phyloP scores from a whole-genome alignment of 169 alveolate genomes.

The Plasmodium chabaudi region DNA sequence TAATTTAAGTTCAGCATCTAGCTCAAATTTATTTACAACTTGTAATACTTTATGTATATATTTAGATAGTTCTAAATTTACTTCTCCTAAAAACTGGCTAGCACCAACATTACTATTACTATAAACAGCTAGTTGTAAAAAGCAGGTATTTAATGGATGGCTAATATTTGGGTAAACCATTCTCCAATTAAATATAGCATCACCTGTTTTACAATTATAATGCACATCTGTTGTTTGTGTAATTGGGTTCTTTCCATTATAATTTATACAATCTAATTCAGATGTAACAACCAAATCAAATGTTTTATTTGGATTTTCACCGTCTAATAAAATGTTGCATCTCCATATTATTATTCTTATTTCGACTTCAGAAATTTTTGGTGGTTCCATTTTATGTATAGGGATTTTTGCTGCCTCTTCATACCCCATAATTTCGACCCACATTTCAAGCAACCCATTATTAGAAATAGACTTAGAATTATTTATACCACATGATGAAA shows the following conservation, averaged over 20 bases:
- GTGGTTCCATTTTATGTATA: slow-evolving; percentile 83
- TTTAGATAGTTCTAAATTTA: slow-evolving; percentile 83
- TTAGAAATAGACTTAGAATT: neutral
- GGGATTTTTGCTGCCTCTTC: slow-evolving; percentile 85
- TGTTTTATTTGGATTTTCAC: slow-evolving; percentile 77
- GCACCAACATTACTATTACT: slow-evolving; percentile 90
- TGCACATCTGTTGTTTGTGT: slow-evolving; percentile 93
- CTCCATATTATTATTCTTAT: slow-evolving; percentile 85
- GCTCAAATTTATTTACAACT: slow-evolving; percentile 84
- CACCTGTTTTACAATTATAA: slow-evolving; percentile 91
- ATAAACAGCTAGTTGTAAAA: slow-evolving; percentile 90
- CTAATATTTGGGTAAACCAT: slow-evolving; percentile 89
- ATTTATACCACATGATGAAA: neutral
- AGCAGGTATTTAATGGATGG: slow-evolving; percentile 91
- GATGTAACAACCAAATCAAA: slow-evolving; percentile 85
- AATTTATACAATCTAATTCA: slow-evolving; percentile 90
- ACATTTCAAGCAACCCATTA: slow-evolving; percentile 85
- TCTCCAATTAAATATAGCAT: slow-evolving; percentile 93
- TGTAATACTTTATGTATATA: slow-evolving; percentile 89
- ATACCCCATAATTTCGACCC: slow-evolving; percentile 88
- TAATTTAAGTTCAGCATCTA: slow-evolving; percentile 89
- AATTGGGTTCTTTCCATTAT: slow-evolving; percentile 82
- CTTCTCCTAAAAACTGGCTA: slow-evolving; percentile 92
- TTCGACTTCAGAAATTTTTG: slow-evolving; percentile 88
- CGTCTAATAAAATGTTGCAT: slow-evolving; percentile 70